These are phyloP conservation scores for Fremontodendron californicum DNA, from an alignment of 345 rosid species.

Conservation along the genomic window DNA sequence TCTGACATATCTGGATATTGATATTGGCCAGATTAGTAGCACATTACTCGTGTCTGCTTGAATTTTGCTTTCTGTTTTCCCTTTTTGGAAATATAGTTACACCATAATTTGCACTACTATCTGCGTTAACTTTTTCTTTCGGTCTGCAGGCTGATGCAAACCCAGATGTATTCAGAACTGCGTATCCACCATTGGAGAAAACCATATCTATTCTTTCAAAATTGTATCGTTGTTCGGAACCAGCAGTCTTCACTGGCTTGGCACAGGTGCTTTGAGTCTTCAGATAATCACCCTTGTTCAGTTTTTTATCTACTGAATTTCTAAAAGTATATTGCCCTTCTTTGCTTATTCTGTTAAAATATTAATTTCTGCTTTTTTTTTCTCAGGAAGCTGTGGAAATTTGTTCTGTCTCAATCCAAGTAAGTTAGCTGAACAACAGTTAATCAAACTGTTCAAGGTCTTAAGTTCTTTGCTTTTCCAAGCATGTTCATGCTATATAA, in stretches of 20 bases:
- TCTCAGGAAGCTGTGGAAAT: constrained; percentile 96
- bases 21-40: neutral
- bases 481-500: neutral
- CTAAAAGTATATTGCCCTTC: neutral
- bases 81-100: neutral
- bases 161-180: constrained; percentile 62
- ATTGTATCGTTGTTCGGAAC: constrained; percentile 80
- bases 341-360: constrained; percentile 20
- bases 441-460: neutral
- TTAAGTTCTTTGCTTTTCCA: neutral
- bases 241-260: constrained; percentile 85
- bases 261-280: constrained; percentile 68
- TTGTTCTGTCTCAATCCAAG: constrained; percentile 84
- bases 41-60: neutral
- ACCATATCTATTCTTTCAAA: constrained; percentile 89
- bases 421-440: constrained; percentile 37
- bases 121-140: neutral
- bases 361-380: constrained; percentile 22
- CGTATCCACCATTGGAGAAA: constrained; percentile 96
- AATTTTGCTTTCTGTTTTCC: neutral
- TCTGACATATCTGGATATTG: neutral
- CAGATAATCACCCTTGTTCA: constrained; percentile 2
- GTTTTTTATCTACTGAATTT: neutral
- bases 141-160: constrained; percentile 59
- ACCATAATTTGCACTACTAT: neutral